Conservation (phyloP, 257 asterid genomes). For the Scutellaria galericulata region DNA sequence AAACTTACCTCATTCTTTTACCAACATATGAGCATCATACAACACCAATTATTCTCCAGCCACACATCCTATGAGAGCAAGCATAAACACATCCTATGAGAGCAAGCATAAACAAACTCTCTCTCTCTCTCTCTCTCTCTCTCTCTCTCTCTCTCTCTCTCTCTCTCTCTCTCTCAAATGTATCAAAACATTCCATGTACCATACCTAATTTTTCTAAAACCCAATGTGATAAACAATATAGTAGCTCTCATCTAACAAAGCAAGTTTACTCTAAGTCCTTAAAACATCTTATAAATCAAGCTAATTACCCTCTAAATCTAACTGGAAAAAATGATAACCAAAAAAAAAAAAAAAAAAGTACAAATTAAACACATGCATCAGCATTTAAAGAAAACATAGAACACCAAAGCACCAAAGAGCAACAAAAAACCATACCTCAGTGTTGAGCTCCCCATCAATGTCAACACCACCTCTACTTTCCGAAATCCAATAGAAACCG, state of each 20-base stretch:
- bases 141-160: too few species aligned
- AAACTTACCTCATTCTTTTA: background rate
- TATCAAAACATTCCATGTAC: background rate
- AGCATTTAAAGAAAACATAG: background rate
- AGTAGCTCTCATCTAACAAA: background rate
- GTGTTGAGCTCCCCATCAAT: conserved; percentile 39
- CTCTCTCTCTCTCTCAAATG: too few species aligned
- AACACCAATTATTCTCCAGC: background rate
- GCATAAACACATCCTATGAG: too few species aligned
- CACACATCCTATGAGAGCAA: background rate
- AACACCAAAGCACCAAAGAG: background rate
- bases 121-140: too few species aligned
- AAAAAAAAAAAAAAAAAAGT: background rate
- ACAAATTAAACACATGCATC: conserved; percentile 1
- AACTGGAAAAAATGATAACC: conserved; percentile 3
- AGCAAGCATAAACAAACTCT: too few species aligned
- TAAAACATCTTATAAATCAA: too few species aligned
- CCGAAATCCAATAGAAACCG: conserved; percentile 84
- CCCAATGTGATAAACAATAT: background rate
- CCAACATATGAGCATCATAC: background rate
- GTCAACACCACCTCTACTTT: conserved; percentile 38
- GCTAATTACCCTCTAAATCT: too few species aligned
- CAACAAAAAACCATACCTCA: conserved; percentile 48
- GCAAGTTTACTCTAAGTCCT: too few species aligned
- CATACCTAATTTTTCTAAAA: background rate